A percentile compares a stretch with the other conserved stretches of the same genome.
Conservation (phyloP, 208 protist species). For the Crithidia fasciculata region DNA sequence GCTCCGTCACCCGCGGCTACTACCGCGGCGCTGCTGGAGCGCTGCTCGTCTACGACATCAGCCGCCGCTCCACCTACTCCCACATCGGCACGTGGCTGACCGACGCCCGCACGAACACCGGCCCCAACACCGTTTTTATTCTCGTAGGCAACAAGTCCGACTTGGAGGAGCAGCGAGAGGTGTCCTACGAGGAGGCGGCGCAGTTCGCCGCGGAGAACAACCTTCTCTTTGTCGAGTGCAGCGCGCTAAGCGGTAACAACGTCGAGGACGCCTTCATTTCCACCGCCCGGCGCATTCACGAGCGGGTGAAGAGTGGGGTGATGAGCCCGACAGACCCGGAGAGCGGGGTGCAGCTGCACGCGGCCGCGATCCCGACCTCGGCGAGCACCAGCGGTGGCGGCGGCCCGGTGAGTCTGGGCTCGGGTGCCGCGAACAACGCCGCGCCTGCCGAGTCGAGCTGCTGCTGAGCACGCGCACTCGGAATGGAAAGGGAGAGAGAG, state of each 20-base stretch:
- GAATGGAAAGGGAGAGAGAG: neutral
- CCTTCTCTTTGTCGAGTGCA: slow-evolving; percentile 95
- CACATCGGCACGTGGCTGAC: slow-evolving; percentile 95
- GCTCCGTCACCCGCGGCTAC: slow-evolving; percentile 95
- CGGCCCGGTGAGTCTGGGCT: slow-evolving; percentile 10
- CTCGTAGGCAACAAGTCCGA: slow-evolving; percentile 97
- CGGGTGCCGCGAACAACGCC: slow-evolving; percentile 3
- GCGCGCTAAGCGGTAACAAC: slow-evolving; percentile 92
- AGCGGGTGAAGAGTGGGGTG: slow-evolving; percentile 93
- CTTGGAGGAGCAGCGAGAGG: slow-evolving; percentile 94
- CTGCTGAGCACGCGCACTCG: slow-evolving; percentile 3
- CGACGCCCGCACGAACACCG: slow-evolving; percentile 93
- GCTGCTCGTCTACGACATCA: slow-evolving; percentile 97
- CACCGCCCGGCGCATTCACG: slow-evolving; percentile 93
- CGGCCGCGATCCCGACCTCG: slow-evolving; percentile 42
- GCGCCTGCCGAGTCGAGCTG: slow-evolving; percentile 19
- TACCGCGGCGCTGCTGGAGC: slow-evolving; percentile 96
- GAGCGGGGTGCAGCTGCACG: slow-evolving; percentile 82
- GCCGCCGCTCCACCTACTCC: slow-evolving; percentile 79
- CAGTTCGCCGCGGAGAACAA: slow-evolving; percentile 96
- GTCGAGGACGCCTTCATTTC: slow-evolving; percentile 95
- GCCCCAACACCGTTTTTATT: slow-evolving; percentile 85
- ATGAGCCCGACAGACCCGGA: slow-evolving; percentile 86
- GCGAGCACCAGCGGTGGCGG: slow-evolving; percentile 19
- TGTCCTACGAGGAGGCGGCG: slow-evolving; percentile 95